Evolutionary conservation across 2,329 filamentous ascomycete genomes (phyloP).

Genomic region (Colletotrichum endophyticum): DNA sequence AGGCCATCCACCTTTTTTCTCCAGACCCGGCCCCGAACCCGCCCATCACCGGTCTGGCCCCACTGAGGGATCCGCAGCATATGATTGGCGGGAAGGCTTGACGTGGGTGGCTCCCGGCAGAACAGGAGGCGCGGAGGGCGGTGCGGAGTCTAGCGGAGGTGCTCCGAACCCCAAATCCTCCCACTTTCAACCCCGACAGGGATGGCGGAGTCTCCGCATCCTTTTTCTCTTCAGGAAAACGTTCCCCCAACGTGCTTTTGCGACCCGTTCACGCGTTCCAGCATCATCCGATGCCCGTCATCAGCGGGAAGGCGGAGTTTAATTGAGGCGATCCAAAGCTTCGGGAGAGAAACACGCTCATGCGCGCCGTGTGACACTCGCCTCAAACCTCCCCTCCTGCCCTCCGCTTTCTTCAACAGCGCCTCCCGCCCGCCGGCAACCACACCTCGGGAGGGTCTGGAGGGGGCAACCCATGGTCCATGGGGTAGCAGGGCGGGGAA

Average conservation of each 20-base stretch:
- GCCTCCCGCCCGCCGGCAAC: background rate
- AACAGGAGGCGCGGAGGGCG: background rate
- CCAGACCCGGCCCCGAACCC: background rate
- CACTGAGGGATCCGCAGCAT: background rate
- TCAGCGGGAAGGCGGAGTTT: background rate
- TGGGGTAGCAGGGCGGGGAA: background rate
- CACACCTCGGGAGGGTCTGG: background rate
- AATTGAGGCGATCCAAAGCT: background rate
- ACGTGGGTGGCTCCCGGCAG: background rate
- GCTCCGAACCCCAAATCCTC: background rate
- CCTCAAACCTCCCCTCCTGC: background rate
- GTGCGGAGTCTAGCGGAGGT: slow-evolving; percentile 22
- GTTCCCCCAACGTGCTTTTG: background rate
- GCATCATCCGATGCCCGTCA: background rate
- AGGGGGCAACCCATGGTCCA: background rate
- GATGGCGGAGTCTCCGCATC: slow-evolving; percentile 18
- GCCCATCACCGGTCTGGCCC: background rate
- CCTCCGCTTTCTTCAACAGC: background rate
- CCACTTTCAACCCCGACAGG: background rate
- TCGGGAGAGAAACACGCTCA: background rate
- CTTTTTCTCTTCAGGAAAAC: background rate
- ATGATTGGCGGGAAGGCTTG: background rate
- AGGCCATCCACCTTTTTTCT: background rate
- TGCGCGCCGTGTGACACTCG: background rate
- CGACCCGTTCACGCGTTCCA: background rate